A percentile compares a stretch with the other conserved stretches of the same genome.
Evolutionary conservation across 2,329 filamentous ascomycete genomes (phyloP).

Genomic region (Aspergillus sp.): DNA sequence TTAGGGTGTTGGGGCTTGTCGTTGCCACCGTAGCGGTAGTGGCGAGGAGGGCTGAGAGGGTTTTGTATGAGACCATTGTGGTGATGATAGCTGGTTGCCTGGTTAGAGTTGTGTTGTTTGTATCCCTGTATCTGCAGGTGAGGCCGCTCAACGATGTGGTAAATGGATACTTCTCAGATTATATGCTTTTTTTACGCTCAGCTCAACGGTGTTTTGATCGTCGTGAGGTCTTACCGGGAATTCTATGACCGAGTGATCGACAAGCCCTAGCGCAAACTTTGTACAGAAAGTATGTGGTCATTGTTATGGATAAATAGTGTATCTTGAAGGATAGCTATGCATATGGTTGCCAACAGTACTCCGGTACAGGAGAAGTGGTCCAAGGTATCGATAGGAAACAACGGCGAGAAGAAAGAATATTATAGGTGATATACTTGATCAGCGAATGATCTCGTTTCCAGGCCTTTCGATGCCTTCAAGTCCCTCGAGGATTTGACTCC

Average conservation of each 20-base stretch:
- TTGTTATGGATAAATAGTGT: not conserved
- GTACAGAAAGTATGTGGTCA: no score
- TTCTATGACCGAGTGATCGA: not conserved
- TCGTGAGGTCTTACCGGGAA: not conserved
- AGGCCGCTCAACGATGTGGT: no score
- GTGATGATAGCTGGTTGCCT: not conserved
- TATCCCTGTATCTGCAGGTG: no score
- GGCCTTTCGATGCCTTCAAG: constrained; percentile 64
- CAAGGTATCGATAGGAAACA: not conserved
- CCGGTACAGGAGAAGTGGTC: no score
- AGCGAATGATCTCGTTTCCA: constrained; percentile 57
- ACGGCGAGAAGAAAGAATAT: constrained; percentile 1
- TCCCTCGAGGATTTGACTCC: constrained; percentile 76
- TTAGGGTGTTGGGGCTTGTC: constrained; percentile 22
- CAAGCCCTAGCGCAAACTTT: not conserved
- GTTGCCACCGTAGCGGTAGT: constrained; percentile 4
- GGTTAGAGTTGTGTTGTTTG: not conserved
- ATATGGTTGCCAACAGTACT: not conserved
- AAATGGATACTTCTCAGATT: no score
- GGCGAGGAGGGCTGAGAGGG: constrained; percentile 7
- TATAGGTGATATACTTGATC: constrained; percentile 17
- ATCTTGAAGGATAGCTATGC: not conserved
- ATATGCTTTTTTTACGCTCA: no score
- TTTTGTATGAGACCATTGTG: constrained; percentile 9
- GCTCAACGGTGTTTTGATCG: not conserved